Percentiles rank a stretch among this genome's conserved stretches.
Evolutionary conservation across 352 stramenopile genomes (phyloP).

Genomic region (Phytopythium ostracodes): DNA sequence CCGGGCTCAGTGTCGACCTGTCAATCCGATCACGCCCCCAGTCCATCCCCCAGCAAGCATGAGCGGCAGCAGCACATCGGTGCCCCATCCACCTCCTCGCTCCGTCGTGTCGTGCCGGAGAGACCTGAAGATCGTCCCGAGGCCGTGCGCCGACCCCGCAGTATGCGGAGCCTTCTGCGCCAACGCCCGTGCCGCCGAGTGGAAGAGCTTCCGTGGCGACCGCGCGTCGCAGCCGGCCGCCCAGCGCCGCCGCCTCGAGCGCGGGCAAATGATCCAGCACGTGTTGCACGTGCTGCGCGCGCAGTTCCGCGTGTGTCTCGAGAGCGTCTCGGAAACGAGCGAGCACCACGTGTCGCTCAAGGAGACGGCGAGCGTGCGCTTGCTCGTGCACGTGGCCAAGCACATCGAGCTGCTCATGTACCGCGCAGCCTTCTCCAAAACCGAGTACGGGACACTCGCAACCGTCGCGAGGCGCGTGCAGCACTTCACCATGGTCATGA

Average conservation of each 20-base stretch:
- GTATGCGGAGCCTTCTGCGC: slow-evolving; percentile 9
- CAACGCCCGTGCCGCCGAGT: slow-evolving; percentile 3
- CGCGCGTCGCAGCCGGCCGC: slow-evolving; percentile 2
- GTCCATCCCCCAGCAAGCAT: background rate
- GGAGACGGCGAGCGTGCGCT: slow-evolving; percentile 12
- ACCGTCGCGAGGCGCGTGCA: slow-evolving; percentile 19
- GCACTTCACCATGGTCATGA: slow-evolving; percentile 20
- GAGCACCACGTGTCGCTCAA: slow-evolving; percentile 5
- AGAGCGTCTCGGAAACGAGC: background rate
- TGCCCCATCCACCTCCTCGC: background rate
- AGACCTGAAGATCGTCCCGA: slow-evolving; percentile 9
- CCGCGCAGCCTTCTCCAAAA: slow-evolving; percentile 15
- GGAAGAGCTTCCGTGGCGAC: slow-evolving; percentile 8
- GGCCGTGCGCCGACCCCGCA: slow-evolving; percentile 5
- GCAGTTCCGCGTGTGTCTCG: slow-evolving; percentile 10
- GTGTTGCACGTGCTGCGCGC: slow-evolving; percentile 9
- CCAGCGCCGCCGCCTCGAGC: slow-evolving; percentile 8
- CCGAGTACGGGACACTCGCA: slow-evolving; percentile 11
- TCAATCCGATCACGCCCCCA: background rate
- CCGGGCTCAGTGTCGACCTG: background rate
- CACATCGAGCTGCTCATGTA: slow-evolving; percentile 23
- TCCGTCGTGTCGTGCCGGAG: slow-evolving; percentile 8
- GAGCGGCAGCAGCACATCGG: background rate
- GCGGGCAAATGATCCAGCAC: slow-evolving; percentile 10
- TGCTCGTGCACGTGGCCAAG: slow-evolving; percentile 18